A percentile compares a stretch with the other conserved stretches of the same genome.
Evolutionary conservation across 2,329 filamentous ascomycete species (phyloP).

Genomic region (Thielaviopsis populi): DNA sequence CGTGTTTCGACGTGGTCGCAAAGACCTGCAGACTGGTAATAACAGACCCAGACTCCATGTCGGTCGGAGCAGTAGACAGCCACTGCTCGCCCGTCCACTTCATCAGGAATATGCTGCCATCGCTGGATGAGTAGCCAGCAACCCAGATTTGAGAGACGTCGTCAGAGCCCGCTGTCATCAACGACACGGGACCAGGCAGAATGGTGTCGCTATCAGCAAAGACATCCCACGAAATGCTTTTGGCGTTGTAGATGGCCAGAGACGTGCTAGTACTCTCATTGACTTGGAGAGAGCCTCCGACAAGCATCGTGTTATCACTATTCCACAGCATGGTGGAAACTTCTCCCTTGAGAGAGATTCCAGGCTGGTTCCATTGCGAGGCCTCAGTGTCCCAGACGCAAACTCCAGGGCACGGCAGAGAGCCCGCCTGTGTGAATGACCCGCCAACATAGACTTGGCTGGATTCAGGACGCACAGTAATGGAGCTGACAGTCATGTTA

Average conservation of each 20-base stretch:
- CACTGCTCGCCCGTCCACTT: constrained; percentile 63
- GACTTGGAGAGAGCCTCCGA: constrained; percentile 60
- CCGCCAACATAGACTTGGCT: constrained; percentile 75
- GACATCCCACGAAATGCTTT: constrained; percentile 48
- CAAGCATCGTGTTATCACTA: constrained; percentile 53
- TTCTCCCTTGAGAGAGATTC: constrained; percentile 52
- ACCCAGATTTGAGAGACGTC: constrained; percentile 68
- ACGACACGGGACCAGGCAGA: constrained; percentile 67
- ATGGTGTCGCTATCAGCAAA: constrained; percentile 42
- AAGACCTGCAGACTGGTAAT: constrained; percentile 76
- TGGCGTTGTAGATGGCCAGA: constrained; percentile 59
- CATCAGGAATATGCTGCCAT: constrained; percentile 61
- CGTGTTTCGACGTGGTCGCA: constrained; percentile 53
- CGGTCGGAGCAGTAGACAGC: constrained; percentile 39
- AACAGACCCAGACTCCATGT: constrained; percentile 48
- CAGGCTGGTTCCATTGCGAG: constrained; percentile 67
- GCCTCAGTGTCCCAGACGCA: constrained; percentile 61
- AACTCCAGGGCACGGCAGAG: constrained; percentile 64
- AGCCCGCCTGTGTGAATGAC: constrained; percentile 67
- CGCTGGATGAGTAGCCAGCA: constrained; percentile 48
- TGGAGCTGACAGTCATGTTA: constrained; percentile 58
- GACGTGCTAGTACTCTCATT: constrained; percentile 45
- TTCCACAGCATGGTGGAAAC: constrained; percentile 65
- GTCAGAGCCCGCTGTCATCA: constrained; percentile 57
- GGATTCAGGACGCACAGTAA: constrained; percentile 55